These are phyloP conservation scores for Stygiomarasmius scandens DNA, from an alignment of 1,284 basidiomycete genomes.

Conservation along the genomic window DNA sequence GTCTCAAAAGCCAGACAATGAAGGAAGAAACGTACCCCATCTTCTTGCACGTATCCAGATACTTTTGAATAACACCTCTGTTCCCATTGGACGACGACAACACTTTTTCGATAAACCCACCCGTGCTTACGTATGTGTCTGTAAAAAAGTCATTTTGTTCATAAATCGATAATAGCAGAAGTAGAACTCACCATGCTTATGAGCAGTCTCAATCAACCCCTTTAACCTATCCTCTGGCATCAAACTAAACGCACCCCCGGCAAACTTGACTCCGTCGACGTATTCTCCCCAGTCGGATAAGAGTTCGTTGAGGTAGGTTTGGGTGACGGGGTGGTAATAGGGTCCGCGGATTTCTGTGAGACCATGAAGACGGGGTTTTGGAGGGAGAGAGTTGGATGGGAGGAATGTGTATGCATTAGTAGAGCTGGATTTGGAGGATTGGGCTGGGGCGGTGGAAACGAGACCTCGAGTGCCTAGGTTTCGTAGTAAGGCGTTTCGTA, in stretches of 20 bases:
- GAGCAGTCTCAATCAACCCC: slow-evolving; percentile 40
- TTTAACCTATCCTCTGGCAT: slow-evolving; percentile 44
- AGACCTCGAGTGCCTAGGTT: too few species aligned
- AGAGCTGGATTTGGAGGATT: too few species aligned
- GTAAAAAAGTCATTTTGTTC: too few species aligned
- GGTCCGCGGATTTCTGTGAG: slow-evolving; percentile 46
- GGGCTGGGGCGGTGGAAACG: too few species aligned
- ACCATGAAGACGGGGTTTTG: slow-evolving; percentile 30
- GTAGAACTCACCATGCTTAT: slow-evolving; percentile 36
- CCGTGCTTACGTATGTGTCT: slow-evolving; percentile 41
- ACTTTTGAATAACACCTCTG: slow-evolving; percentile 38
- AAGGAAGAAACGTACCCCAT: slow-evolving; percentile 30
- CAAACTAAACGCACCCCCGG: slow-evolving; percentile 47
- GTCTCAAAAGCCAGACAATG: background rate
- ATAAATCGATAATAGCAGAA: background rate
- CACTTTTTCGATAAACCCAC: slow-evolving; percentile 48
- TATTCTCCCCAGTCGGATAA: slow-evolving; percentile 37
- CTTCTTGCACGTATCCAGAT: slow-evolving; percentile 43
- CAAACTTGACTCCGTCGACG: slow-evolving; percentile 51
- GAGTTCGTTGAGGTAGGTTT: slow-evolving; percentile 24
- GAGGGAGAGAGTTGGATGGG: slow-evolving; percentile 25
- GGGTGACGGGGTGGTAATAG: slow-evolving; percentile 25
- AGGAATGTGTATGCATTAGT: slow-evolving; percentile 28
- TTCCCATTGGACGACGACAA: slow-evolving; percentile 39
- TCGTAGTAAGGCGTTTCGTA: too few species aligned